phyloP scores from a whole-genome alignment of 148 eudicot genomes.

The Spergularia bocconei region DNA sequence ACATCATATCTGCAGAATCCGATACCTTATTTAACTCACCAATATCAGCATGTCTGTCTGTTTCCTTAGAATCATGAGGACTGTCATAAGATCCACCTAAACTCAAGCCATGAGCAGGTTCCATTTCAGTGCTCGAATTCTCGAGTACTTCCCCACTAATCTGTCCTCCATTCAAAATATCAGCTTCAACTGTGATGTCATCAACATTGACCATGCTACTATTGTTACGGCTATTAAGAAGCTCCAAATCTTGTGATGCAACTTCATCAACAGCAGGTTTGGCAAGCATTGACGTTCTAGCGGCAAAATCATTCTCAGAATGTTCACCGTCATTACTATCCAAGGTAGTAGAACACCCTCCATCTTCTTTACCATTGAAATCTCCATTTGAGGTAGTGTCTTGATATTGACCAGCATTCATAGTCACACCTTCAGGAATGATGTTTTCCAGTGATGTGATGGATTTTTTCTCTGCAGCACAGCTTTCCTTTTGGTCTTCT shows the following conservation, averaged over 20 bases:
- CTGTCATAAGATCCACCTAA: slow-evolving; percentile 15
- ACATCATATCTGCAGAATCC: slow-evolving; percentile 15
- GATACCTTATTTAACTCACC: slow-evolving; percentile 2
- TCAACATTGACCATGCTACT: slow-evolving; percentile 14
- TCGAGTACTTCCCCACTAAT: slow-evolving; percentile 1
- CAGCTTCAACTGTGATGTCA: slow-evolving; percentile 21
- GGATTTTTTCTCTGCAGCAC: slow-evolving; percentile 18
- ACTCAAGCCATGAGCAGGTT: slow-evolving; percentile 19
- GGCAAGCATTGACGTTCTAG: slow-evolving; percentile 2
- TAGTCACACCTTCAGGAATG: slow-evolving; percentile 14
- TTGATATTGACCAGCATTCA: slow-evolving; percentile 20
- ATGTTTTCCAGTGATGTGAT: slow-evolving; percentile 2
- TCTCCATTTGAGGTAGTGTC: slow-evolving; percentile 22
- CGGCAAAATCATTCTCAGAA: slow-evolving; percentile 13
- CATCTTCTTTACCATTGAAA: slow-evolving; percentile 18
- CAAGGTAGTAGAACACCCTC: slow-evolving; percentile 22
- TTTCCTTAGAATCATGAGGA: slow-evolving; percentile 16
- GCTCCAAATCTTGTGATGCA: slow-evolving; percentile 21
- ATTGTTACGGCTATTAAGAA: slow-evolving; percentile 12
- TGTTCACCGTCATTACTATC: slow-evolving; percentile 19
- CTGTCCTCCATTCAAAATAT: slow-evolving; percentile 14
- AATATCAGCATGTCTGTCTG: slow-evolving; percentile 13
- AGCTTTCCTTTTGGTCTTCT: slow-evolving; percentile 14
- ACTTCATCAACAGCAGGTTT: slow-evolving; percentile 15
- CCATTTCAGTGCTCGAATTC: slow-evolving; percentile 3